phyloP scores from a whole-genome alignment of 495 filamentous ascomycete species.

The Hypoxylon crocopeplum region DNA sequence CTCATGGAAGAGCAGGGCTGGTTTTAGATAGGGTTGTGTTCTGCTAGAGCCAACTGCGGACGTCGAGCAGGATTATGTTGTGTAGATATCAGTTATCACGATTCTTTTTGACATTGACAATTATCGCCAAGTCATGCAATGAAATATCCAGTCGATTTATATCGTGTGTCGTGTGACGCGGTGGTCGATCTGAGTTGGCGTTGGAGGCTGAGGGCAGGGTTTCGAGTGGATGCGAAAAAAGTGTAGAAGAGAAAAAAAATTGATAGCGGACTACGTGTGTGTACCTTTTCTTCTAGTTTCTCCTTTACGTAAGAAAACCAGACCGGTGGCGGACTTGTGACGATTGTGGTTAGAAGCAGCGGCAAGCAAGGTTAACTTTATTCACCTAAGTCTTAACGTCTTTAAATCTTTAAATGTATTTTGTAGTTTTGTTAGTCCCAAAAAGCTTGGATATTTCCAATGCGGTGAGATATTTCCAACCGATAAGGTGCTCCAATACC shows the following conservation, averaged over 20 bases:
- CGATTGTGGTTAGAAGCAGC: neutral
- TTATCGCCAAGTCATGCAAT: slow-evolving; percentile 37
- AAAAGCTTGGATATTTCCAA: neutral
- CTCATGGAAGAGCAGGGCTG: slow-evolving; percentile 70
- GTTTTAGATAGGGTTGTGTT: slow-evolving; percentile 13
- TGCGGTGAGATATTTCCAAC: neutral
- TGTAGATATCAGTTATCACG: neutral
- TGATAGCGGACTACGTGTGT: neutral
- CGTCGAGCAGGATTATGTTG: slow-evolving; percentile 20
- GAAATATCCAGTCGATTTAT: slow-evolving; percentile 11
- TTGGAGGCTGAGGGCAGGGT: neutral
- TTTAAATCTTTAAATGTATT: no score
- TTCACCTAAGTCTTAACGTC: no score
- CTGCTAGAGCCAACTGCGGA: slow-evolving; percentile 21
- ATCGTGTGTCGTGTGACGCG: slow-evolving; percentile 26
- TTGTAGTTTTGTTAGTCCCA: no score
- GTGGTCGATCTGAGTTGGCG: slow-evolving; percentile 4
- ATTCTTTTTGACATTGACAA: slow-evolving; percentile 27
- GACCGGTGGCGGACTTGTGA: neutral
- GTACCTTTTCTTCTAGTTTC: neutral
- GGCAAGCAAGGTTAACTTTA: no score
- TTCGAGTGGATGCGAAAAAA: neutral
- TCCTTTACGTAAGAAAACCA: neutral
- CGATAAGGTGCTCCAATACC: no score
- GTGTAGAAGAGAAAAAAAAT: slow-evolving; percentile 1